Conservation (phyloP, 2,329 filamentous ascomycete species). For the Diaporthe citri region DNA sequence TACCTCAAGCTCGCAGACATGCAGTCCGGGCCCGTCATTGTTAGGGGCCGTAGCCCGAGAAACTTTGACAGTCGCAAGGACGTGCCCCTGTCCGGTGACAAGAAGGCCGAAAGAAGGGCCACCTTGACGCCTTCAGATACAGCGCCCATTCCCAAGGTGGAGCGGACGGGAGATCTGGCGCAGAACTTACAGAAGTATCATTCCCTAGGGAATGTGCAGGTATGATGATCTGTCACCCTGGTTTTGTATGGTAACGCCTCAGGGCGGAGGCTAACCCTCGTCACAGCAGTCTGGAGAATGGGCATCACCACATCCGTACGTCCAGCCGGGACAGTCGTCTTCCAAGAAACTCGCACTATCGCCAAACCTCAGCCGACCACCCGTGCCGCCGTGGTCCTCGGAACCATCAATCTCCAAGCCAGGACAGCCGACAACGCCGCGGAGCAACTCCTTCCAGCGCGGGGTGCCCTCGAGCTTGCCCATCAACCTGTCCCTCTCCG, state of each 20-base stretch:
- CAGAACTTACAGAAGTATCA: conserved; percentile 50
- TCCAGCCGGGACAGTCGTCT: conserved; percentile 59
- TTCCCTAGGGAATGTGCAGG: conserved; percentile 51
- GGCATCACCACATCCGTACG: conserved; percentile 55
- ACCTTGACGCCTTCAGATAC: conserved; percentile 53
- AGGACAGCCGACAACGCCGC: conserved; percentile 42
- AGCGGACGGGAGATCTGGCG: conserved; percentile 42
- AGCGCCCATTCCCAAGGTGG: conserved; percentile 35
- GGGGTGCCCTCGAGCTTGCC: conserved; percentile 50
- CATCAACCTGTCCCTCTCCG: conserved; percentile 68
- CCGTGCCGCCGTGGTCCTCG: conserved; percentile 65
- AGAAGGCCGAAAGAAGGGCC: conserved; percentile 59
- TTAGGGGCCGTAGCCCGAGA: conserved; percentile 89
- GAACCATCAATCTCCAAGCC: conserved; percentile 48
- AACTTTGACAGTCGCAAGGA: conserved; percentile 96
- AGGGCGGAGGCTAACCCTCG: conserved; percentile 30
- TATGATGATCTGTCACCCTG: conserved; percentile 38
- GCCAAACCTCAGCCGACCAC: conserved; percentile 63
- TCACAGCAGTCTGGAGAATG: conserved; percentile 58
- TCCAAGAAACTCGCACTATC: conserved; percentile 67
- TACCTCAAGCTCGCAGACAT: conserved; percentile 84
- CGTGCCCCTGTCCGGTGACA: conserved; percentile 75
- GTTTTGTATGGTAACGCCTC: no score
- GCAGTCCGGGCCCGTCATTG: conserved; percentile 92
- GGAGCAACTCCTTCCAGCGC: conserved; percentile 43